These are phyloP conservation scores for Malassezia obtusa DNA, from an alignment of 1,284 basidiomycete genomes.

Conservation along the genomic window DNA sequence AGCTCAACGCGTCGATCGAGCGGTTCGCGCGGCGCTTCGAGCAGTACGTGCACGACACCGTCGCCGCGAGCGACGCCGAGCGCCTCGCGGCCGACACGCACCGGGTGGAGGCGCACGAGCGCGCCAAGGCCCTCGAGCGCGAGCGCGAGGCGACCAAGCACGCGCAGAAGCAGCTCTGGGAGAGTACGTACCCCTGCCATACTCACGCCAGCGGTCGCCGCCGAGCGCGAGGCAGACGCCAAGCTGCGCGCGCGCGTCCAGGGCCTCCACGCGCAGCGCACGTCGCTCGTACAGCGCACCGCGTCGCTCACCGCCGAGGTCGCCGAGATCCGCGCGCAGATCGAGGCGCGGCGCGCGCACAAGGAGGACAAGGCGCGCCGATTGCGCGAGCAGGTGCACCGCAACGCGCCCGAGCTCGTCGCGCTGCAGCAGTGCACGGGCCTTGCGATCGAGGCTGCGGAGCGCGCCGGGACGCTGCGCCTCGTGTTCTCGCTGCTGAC, in stretches of 20 bases:
- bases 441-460: constrained; percentile 21
- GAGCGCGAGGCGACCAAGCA: constrained; percentile 30
- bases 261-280: constrained; percentile 25
- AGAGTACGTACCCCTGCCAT: constrained; percentile 14
- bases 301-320: constrained; percentile 29
- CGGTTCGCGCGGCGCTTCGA: constrained; percentile 28
- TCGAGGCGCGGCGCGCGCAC: constrained; percentile 24
- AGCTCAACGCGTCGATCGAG: constrained; percentile 23
- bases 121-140: constrained; percentile 15
- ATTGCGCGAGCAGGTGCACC: constrained; percentile 26
- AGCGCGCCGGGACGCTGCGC: background rate
- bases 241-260: constrained; percentile 26
- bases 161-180: constrained; percentile 31
- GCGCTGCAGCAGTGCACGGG: constrained; percentile 28
- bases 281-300: constrained; percentile 27
- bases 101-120: constrained; percentile 25
- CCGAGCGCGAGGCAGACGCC: constrained; percentile 29
- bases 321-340: constrained; percentile 23
- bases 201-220: constrained; percentile 19
- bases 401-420: constrained; percentile 31
- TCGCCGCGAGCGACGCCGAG: constrained; percentile 28
- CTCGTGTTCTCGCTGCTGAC: constrained; percentile 6
- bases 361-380: constrained; percentile 23
- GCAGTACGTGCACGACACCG: constrained; percentile 29
- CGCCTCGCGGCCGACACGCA: constrained; percentile 28